Conservation (phyloP, 2,329 filamentous ascomycete genomes). For the Pochonia chlamydosporia region DNA sequence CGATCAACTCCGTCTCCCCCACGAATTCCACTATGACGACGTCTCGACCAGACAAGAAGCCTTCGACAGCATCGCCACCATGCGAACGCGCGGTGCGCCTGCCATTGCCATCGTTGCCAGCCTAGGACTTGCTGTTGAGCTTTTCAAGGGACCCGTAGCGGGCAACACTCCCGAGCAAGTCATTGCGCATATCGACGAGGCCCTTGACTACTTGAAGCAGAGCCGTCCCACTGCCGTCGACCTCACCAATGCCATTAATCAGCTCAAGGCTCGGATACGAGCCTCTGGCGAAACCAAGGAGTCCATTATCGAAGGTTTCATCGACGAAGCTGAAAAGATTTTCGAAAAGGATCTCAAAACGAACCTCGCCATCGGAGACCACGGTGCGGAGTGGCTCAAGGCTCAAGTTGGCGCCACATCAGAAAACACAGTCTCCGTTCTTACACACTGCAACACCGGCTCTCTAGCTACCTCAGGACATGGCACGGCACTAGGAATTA, state of each 20-base stretch:
- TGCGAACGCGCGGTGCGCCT: conserved; percentile 75
- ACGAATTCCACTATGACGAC: conserved; percentile 72
- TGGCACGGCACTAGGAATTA: conserved; percentile 89
- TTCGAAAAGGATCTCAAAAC: conserved; percentile 80
- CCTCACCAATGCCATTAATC: conserved; percentile 79
- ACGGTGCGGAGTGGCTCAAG: conserved; percentile 79
- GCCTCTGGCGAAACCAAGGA: conserved; percentile 38
- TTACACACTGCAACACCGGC: conserved; percentile 98
- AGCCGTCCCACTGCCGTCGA: conserved; percentile 95
- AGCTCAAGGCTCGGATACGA: conserved; percentile 63
- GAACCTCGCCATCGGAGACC: conserved; percentile 77
- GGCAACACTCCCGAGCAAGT: conserved; percentile 48
- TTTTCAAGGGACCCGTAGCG: conserved; percentile 48
- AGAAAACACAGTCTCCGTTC: conserved; percentile 59
- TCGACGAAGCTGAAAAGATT: conserved; percentile 78
- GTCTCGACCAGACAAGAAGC: conserved; percentile 67
- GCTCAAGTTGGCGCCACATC: conserved; percentile 46
- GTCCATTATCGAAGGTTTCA: conserved; percentile 63
- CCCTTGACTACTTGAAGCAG: conserved; percentile 79
- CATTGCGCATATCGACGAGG: conserved; percentile 66
- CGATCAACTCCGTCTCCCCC: conserved; percentile 77
- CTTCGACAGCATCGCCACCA: conserved; percentile 76
- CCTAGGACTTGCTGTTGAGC: conserved; percentile 79
- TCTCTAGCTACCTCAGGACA: conserved; percentile 97
- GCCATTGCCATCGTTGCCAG: conserved; percentile 98